Conservation (phyloP, 1,139 yeast genomes). For the Suhomyces ambrosiae region DNA sequence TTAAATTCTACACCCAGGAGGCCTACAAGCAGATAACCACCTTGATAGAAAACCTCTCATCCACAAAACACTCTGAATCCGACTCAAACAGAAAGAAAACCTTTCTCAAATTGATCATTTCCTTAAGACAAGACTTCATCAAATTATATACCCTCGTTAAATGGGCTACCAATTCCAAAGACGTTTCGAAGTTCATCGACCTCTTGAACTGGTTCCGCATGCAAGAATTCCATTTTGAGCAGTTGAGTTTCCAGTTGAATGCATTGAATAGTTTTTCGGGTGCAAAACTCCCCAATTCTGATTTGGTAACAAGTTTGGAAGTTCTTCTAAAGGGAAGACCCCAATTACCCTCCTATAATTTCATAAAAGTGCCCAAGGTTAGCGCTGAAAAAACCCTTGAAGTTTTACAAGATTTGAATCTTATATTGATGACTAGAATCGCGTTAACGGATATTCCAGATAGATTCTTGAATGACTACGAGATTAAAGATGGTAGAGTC, state of each 20-base stretch:
- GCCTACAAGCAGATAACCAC: conserved; percentile 67
- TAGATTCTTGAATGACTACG: conserved; percentile 58
- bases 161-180: conserved; percentile 78
- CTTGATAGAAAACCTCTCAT: conserved; percentile 56
- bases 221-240: conserved; percentile 75
- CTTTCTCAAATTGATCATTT: conserved; percentile 67
- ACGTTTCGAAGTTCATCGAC: conserved; percentile 76
- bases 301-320: conserved; percentile 81
- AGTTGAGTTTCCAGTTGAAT: conserved; percentile 51
- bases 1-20: conserved; percentile 62
- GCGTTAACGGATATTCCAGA: conserved; percentile 69
- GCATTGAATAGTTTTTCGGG: conserved; percentile 69
- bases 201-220: conserved; percentile 78
- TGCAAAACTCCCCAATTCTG: conserved; percentile 90
- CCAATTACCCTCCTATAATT: conserved; percentile 65
- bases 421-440: conserved; percentile 72
- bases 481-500: conserved; percentile 74
- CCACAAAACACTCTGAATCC: conserved; percentile 39
- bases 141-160: conserved; percentile 81
- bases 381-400: conserved; percentile 60
- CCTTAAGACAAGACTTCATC: conserved; percentile 77
- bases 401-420: conserved; percentile 70
- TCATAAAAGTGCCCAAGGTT: conserved; percentile 53
- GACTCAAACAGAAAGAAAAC: conserved; percentile 67
- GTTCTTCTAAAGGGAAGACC: conserved; percentile 82